These are phyloP conservation scores for Ochetophila trinervis DNA, from an alignment of 306 rosid species.

Conservation along the genomic window DNA sequence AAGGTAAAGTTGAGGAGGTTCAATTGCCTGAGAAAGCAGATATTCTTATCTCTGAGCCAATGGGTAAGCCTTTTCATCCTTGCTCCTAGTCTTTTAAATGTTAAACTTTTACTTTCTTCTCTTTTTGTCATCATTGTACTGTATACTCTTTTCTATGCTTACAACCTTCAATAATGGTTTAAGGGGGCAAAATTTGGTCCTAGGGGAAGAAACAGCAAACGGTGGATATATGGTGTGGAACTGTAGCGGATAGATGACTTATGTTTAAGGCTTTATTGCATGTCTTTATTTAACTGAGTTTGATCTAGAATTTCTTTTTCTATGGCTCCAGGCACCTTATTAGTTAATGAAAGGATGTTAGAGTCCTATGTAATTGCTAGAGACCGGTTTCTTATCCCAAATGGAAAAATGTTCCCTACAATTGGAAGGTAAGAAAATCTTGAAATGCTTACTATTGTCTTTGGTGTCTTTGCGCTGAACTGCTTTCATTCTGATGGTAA, in stretches of 20 bases:
- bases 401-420: slow-evolving; percentile 87
- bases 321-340: slow-evolving; percentile 63
- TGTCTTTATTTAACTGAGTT: background rate
- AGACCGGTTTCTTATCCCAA: slow-evolving; percentile 80
- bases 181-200: background rate
- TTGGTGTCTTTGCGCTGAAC: slow-evolving; percentile 9
- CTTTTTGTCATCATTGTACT: background rate
- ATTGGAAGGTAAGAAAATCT: slow-evolving; percentile 67
- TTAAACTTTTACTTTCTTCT: background rate
- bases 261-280: background rate
- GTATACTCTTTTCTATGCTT: slow-evolving; percentile 6
- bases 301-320: slow-evolving; percentile 10
- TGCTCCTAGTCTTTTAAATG: background rate
- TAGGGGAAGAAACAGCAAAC: slow-evolving; percentile 5
- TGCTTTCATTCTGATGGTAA: background rate
- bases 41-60: slow-evolving; percentile 93
- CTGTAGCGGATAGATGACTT: slow-evolving; percentile 9
- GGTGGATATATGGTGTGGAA: background rate
- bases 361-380: slow-evolving; percentile 96
- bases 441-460: slow-evolving; percentile 8
- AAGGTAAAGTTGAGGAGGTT: slow-evolving; percentile 90
- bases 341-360: slow-evolving; percentile 92
- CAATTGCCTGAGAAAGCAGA: slow-evolving; percentile 95
- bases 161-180: slow-evolving; percentile 1
- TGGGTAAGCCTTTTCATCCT: slow-evolving; percentile 56